phyloP scores from a whole-genome alignment of 2,329 filamentous ascomycete genomes.

The Nemania sp. region DNA sequence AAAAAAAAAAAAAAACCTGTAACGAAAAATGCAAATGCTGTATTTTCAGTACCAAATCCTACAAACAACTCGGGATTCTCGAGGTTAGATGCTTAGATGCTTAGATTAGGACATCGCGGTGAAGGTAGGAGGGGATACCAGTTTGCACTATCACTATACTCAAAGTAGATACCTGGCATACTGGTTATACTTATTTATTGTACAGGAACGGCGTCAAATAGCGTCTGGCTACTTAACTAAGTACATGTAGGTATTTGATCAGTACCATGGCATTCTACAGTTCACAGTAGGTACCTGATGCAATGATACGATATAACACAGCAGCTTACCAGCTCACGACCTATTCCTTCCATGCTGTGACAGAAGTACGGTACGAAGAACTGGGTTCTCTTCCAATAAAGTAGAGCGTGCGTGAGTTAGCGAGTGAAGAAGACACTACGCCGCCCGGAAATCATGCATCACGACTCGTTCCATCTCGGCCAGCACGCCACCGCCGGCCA shows the following conservation, averaged over 20 bases:
- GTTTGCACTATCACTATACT: no score
- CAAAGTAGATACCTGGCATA: neutral
- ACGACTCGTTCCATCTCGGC: slow-evolving; percentile 78
- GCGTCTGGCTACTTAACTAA: neutral
- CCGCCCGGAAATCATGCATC: slow-evolving; percentile 42
- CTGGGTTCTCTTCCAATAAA: neutral
- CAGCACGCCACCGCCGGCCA: slow-evolving; percentile 79
- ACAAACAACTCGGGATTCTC: no score
- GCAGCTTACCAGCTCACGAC: slow-evolving; percentile 1
- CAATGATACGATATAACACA: neutral
- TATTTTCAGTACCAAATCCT: no score
- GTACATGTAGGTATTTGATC: no score
- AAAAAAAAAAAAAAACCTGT: neutral
- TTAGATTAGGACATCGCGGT: no score
- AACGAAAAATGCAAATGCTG: no score
- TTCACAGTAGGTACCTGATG: slow-evolving; percentile 25
- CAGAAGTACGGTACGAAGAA: neutral
- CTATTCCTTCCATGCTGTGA: neutral
- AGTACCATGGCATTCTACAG: slow-evolving; percentile 25
- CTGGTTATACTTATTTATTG: neutral
- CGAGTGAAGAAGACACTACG: neutral
- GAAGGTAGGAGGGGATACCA: no score
- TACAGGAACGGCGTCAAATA: slow-evolving; percentile 7
- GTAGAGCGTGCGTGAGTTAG: no score
- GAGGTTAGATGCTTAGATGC: no score